A percentile compares a stretch with the other conserved stretches of the same genome.
Conservation (phyloP, 2,329 filamentous ascomycete genomes). For the Teratosphaeriaceae sp. region DNA sequence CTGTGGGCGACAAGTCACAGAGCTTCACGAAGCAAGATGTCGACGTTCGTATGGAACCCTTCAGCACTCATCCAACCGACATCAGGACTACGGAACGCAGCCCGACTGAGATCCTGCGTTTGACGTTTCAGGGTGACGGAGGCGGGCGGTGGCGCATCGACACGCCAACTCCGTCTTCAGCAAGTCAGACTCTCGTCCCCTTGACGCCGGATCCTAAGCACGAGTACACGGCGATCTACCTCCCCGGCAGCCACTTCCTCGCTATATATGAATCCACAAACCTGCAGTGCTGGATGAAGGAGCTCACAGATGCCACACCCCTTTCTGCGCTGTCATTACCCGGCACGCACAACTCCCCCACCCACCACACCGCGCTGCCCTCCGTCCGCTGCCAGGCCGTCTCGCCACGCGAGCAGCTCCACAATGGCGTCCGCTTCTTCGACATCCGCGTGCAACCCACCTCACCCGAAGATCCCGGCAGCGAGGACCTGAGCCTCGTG, state of each 20-base stretch:
- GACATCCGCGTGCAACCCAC: slow-evolving; percentile 76
- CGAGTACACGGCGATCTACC: slow-evolving; percentile 38
- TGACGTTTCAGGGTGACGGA: slow-evolving; percentile 63
- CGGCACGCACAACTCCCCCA: slow-evolving; percentile 92
- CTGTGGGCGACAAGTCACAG: slow-evolving; percentile 47
- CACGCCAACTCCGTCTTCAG: slow-evolving; percentile 50
- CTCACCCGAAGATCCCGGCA: slow-evolving; percentile 47
- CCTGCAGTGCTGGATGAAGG: slow-evolving; percentile 72
- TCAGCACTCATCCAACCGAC: slow-evolving; percentile 57
- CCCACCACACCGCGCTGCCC: slow-evolving; percentile 74
- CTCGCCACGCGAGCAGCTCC: slow-evolving; percentile 66
- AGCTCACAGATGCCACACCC: slow-evolving; percentile 63
- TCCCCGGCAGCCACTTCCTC: slow-evolving; percentile 35
- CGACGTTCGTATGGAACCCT: slow-evolving; percentile 59
- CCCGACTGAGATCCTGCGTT: slow-evolving; percentile 58
- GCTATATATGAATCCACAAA: slow-evolving; percentile 64
- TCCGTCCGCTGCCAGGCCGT: slow-evolving; percentile 92
- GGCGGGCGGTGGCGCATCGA: slow-evolving; percentile 64
- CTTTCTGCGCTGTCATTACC: slow-evolving; percentile 82
- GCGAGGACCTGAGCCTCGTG: slow-evolving; percentile 68
- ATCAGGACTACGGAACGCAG: slow-evolving; percentile 53
- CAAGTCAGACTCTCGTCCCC: slow-evolving; percentile 32
- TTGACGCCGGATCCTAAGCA: slow-evolving; percentile 33
- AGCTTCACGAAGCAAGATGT: slow-evolving; percentile 58
- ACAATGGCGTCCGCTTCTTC: slow-evolving; percentile 88